These are phyloP conservation scores for Fraxinus paxiana DNA, from an alignment of 305 asterid genomes.

Conservation along the genomic window DNA sequence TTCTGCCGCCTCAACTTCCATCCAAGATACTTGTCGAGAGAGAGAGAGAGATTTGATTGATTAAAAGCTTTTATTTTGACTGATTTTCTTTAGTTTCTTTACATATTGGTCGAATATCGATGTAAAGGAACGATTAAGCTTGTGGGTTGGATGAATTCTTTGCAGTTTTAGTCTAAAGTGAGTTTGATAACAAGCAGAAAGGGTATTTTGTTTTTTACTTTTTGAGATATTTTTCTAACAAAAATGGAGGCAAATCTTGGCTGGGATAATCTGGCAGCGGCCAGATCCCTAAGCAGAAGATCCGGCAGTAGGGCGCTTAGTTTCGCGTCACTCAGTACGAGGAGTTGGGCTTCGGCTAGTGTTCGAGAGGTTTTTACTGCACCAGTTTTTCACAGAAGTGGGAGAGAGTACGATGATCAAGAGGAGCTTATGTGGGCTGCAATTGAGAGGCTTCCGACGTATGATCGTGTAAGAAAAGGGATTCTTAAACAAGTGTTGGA, in stretches of 20 bases:
- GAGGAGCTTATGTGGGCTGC: constrained; percentile 95
- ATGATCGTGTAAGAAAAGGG: constrained; percentile 73
- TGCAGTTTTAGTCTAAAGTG: constrained; percentile 26
- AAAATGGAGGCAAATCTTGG: constrained; percentile 39
- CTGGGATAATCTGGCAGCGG: constrained; percentile 44
- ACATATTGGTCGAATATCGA: neutral
- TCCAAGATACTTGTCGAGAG: neutral
- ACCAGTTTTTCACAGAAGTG: constrained; percentile 64
- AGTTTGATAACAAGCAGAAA: neutral
- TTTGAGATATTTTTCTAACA: neutral
- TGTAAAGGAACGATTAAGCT: neutral
- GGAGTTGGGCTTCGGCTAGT: constrained; percentile 82
- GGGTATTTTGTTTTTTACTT: neutral
- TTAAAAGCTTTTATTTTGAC: neutral
- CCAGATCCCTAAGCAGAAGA: constrained; percentile 52
- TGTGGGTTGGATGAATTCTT: neutral
- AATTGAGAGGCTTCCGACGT: constrained; percentile 82
- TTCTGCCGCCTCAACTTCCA: neutral
- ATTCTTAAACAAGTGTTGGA: constrained; percentile 60
- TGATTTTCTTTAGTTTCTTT: neutral
- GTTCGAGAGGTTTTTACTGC: constrained; percentile 63
- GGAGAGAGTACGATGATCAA: constrained; percentile 67
- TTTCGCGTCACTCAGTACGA: constrained; percentile 48
- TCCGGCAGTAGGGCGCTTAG: constrained; percentile 55
- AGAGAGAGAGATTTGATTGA: neutral